Evolutionary conservation across 2,329 filamentous ascomycete species (phyloP).

Genomic region (Exophiala mesophila): DNA sequence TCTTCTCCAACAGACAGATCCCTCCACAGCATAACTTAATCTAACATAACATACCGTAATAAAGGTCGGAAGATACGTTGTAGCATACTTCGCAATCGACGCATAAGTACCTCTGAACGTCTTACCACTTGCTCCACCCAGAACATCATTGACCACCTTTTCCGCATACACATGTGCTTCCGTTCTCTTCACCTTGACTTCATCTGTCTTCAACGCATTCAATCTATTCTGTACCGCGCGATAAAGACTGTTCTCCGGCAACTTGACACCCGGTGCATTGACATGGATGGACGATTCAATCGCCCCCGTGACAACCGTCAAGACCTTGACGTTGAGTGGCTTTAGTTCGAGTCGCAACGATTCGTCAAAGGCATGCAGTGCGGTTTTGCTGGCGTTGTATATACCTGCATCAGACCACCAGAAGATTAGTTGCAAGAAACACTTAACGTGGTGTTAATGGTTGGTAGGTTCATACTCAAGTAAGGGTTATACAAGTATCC

Average conservation of each 20-base stretch:
- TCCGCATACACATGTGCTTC: constrained; percentile 20
- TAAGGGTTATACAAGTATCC: not conserved
- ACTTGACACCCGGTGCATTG: not conserved
- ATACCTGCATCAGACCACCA: not conserved
- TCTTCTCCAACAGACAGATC: no score
- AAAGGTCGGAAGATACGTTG: not conserved
- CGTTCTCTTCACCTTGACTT: not conserved
- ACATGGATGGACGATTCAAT: no score
- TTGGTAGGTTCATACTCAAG: no score
- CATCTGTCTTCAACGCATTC: not conserved
- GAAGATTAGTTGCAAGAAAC: not conserved
- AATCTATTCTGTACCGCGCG: not conserved
- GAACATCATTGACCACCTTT: constrained; percentile 26
- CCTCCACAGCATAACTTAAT: no score
- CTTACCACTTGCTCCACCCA: constrained; percentile 23
- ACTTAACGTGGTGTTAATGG: no score
- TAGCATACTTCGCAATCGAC: constrained; percentile 7
- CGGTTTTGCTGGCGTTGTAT: not conserved
- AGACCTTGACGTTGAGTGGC: not conserved
- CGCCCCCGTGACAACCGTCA: not conserved
- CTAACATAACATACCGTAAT: not conserved
- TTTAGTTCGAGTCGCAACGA: not conserved
- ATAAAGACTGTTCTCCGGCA: not conserved
- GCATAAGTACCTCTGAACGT: constrained; percentile 24
- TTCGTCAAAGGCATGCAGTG: not conserved